Percentiles rank a stretch among this genome's conserved stretches.
Evolutionary conservation across 768 basidiomycete genomes (phyloP).

Genomic region (Coprinopsis strossmayeri): DNA sequence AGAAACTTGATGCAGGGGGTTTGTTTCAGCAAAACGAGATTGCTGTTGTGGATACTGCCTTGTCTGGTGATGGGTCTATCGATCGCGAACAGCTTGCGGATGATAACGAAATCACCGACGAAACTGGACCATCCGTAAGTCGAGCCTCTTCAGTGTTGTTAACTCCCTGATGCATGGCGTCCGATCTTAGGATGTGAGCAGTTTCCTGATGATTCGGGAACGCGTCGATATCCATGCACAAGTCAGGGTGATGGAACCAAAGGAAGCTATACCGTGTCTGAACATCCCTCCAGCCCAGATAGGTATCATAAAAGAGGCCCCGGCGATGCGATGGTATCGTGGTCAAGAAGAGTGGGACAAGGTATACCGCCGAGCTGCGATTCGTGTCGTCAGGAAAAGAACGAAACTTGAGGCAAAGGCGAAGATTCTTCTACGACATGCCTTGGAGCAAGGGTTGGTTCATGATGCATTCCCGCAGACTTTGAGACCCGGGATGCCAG

Average conservation of each 20-base stretch:
- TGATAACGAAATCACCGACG: no score
- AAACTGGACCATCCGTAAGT: no score
- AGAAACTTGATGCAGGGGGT: neutral
- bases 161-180: no score
- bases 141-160: no score
- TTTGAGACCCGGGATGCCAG: neutral
- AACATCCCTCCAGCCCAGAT: conserved; percentile 48
- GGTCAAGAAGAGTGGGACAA: conserved; percentile 61
- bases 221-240: conserved; percentile 59
- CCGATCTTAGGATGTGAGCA: conserved; percentile 21
- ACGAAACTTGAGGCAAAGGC: conserved; percentile 40
- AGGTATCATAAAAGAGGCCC: conserved; percentile 69
- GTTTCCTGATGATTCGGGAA: conserved; percentile 58
- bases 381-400: conserved; percentile 37
- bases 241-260: conserved; percentile 58
- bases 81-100: neutral
- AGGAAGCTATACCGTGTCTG: conserved; percentile 46
- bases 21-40: neutral
- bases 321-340: conserved; percentile 57
- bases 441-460: conserved; percentile 39
- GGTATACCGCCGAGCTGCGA: conserved; percentile 35
- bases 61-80: neutral
- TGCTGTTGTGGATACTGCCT: neutral
- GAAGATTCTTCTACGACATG: conserved; percentile 34
- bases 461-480: conserved; percentile 13